These are phyloP conservation scores for Neurospora sp. DNA, from an alignment of 495 filamentous ascomycete genomes.

Conservation along the genomic window DNA sequence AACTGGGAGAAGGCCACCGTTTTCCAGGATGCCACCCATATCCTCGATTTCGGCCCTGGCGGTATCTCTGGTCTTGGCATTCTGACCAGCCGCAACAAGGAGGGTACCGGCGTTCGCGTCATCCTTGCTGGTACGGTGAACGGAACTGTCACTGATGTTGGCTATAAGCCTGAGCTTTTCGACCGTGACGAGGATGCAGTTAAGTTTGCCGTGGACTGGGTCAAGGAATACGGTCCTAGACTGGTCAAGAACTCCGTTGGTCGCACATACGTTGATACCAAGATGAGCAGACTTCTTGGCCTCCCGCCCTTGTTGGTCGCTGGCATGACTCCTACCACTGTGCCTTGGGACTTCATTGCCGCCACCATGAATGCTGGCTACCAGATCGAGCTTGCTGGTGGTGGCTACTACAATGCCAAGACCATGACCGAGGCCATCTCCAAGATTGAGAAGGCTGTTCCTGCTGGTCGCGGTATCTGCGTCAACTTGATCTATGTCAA, in stretches of 20 bases:
- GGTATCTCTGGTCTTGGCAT: conserved; percentile 93
- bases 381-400: conserved; percentile 78
- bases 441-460: conserved; percentile 83
- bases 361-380: conserved; percentile 94
- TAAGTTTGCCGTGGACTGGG: conserved; percentile 95
- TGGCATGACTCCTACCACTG: conserved; percentile 92
- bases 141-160: conserved; percentile 79
- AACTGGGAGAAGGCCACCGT: conserved; percentile 91
- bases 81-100: conserved; percentile 96
- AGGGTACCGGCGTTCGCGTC: conserved; percentile 90
- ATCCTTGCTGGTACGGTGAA: conserved; percentile 87
- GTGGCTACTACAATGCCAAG: conserved; percentile 92
- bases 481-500: conserved; percentile 96
- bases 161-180: conserved; percentile 94
- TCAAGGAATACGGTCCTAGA: conserved; percentile 84
- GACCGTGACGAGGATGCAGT: conserved; percentile 90
- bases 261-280: conserved; percentile 87
- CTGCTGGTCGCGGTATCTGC: conserved; percentile 84
- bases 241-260: conserved; percentile 80
- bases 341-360: conserved; percentile 92
- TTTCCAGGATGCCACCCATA: conserved; percentile 82
- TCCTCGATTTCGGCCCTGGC: conserved; percentile 92
- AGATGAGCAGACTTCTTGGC: conserved; percentile 89
- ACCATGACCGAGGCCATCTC: conserved; percentile 78
- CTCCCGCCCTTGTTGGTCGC: conserved; percentile 88